Conservation (phyloP, 768 basidiomycete genomes). For the Kwoniella mangroviensis region DNA sequence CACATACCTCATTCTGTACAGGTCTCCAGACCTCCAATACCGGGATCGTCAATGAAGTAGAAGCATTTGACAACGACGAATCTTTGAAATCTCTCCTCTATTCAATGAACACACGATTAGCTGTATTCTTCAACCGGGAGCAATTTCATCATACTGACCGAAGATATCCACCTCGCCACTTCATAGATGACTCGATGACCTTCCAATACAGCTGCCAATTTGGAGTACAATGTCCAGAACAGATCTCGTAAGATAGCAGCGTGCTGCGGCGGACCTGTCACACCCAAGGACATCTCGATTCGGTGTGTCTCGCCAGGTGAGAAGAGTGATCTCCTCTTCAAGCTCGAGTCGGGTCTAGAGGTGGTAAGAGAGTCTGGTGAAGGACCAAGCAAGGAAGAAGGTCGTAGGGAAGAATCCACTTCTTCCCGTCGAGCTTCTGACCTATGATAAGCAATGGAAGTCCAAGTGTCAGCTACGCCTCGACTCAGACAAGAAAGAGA, state of each 20-base stretch:
- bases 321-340: constrained; percentile 33
- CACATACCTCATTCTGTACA: constrained; percentile 80
- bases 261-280: constrained; percentile 63
- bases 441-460: background rate
- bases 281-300: constrained; percentile 64
- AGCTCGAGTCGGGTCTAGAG: constrained; percentile 13
- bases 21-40: constrained; percentile 85
- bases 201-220: constrained; percentile 89
- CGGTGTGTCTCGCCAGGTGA: constrained; percentile 33
- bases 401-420: constrained; percentile 22
- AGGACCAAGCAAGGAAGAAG: constrained; percentile 19
- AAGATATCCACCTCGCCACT: constrained; percentile 85
- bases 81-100: constrained; percentile 92
- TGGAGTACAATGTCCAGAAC: constrained; percentile 97
- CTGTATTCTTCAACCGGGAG: background rate
- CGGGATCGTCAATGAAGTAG: constrained; percentile 62
- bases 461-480: background rate
- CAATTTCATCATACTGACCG: constrained; percentile 65
- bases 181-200: constrained; percentile 88
- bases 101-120: constrained; percentile 13
- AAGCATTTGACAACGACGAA: constrained; percentile 74
- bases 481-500: background rate
- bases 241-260: constrained; percentile 86
- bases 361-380: constrained; percentile 1
- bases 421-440: constrained; percentile 40